These are phyloP conservation scores for Tuber microsphaerosporum DNA, from an alignment of 495 filamentous ascomycete species.

Conservation along the genomic window DNA sequence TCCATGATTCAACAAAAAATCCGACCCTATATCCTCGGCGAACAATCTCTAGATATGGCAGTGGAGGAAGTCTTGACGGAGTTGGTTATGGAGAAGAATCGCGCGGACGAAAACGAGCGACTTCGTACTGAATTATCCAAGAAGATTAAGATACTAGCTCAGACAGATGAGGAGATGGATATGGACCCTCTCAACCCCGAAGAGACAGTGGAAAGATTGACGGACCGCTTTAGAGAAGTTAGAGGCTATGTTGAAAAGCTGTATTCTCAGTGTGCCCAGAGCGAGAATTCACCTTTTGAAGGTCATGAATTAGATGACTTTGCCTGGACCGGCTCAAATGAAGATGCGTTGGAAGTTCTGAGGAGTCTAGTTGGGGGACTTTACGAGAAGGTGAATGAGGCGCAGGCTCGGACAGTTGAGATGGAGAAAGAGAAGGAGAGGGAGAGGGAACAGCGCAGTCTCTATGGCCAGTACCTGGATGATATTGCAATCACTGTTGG, in stretches of 20 bases:
- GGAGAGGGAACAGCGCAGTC: conserved; percentile 16
- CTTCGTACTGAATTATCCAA: conserved; percentile 27
- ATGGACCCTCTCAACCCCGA: conserved; percentile 27
- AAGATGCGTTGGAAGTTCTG: conserved; percentile 25
- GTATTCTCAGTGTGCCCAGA: conserved; percentile 13
- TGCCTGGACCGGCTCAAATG: conserved; percentile 37
- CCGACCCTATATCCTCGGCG: conserved; percentile 35
- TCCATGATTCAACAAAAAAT: conserved; percentile 40
- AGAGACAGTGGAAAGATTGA: conserved; percentile 35
- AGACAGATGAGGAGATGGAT: conserved; percentile 17
- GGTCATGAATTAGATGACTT: conserved; percentile 30
- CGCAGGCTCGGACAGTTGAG: conserved; percentile 8
- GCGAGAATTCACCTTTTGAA: conserved; percentile 22
- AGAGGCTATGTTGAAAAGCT: conserved; percentile 28
- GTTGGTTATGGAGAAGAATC: conserved; percentile 38
- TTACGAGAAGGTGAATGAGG: conserved; percentile 22
- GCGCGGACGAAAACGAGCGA: conserved; percentile 35
- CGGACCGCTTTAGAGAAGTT: conserved; percentile 36
- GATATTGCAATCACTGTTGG: conserved; percentile 24
- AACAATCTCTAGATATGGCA: conserved; percentile 39
- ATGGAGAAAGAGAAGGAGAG: conserved; percentile 12
- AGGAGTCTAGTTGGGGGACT: conserved; percentile 24
- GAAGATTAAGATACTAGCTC: conserved; percentile 36
- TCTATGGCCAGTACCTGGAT: conserved; percentile 30
- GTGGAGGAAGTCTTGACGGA: conserved; percentile 40